A percentile compares a stretch with the other conserved stretches of the same genome.
Conservation (phyloP, 768 basidiomycete genomes). For the Antrodiella citrinella region DNA sequence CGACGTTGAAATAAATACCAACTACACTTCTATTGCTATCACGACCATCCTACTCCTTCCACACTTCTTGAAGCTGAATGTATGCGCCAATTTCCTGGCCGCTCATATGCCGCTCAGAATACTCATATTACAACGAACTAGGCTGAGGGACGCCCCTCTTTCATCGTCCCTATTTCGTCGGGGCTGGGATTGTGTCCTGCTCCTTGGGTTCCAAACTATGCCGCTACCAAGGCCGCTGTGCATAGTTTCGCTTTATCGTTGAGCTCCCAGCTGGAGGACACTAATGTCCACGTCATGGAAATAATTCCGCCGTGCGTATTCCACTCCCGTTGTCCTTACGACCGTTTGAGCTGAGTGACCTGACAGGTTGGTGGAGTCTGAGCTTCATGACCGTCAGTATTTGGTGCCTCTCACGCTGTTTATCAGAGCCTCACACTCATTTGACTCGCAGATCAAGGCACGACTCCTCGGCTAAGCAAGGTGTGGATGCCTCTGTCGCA, state of each 20-base stretch:
- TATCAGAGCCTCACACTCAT: not conserved
- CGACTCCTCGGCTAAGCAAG: constrained; percentile 36
- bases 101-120: not conserved
- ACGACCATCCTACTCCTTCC: constrained; percentile 42
- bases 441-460: constrained; percentile 38
- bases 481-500: constrained; percentile 46
- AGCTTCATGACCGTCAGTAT: constrained; percentile 47
- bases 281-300: constrained; percentile 47
- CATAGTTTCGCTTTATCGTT: constrained; percentile 44
- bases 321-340: not conserved
- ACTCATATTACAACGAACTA: constrained; percentile 19
- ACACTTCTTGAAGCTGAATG: constrained; percentile 47
- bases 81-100: constrained; percentile 20
- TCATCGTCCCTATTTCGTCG: constrained; percentile 45
- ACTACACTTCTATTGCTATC: constrained; percentile 45
- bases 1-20: constrained; percentile 40
- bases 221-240: constrained; percentile 50
- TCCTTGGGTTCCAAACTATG: constrained; percentile 39
- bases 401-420: not conserved
- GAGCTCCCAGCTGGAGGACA: constrained; percentile 36
- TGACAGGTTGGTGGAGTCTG: constrained; percentile 48
- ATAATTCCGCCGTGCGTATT: constrained; percentile 47
- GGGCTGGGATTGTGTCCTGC: constrained; percentile 40
- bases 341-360: not conserved
- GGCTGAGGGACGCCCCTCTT: constrained; percentile 38